A percentile compares a stretch with the other conserved stretches of the same genome.
Evolutionary conservation across 2,329 filamentous ascomycete species (phyloP).

Genomic region (Talaromyces sp.): DNA sequence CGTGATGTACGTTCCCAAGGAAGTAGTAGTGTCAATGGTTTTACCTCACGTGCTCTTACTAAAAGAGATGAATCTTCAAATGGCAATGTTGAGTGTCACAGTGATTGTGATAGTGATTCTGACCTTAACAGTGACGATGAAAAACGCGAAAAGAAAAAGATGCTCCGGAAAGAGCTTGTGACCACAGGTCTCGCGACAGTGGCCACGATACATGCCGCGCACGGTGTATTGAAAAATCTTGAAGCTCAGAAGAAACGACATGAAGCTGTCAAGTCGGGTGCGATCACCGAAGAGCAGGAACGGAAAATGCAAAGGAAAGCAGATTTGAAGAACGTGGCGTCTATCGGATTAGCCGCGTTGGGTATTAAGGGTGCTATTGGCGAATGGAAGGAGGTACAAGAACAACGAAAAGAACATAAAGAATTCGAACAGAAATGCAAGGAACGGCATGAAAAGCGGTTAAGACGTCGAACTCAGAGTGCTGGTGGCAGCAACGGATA

Average conservation of each 20-base stretch:
- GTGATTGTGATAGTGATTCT: constrained; percentile 39
- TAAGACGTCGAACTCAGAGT: constrained; percentile 24
- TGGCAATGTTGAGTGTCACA: constrained; percentile 11
- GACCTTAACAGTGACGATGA: constrained; percentile 57
- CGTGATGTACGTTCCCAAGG: constrained; percentile 41
- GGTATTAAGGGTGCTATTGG: constrained; percentile 62
- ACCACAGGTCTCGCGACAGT: constrained; percentile 63
- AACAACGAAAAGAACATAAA: constrained; percentile 51
- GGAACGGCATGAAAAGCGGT: constrained; percentile 42
- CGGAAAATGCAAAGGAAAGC: constrained; percentile 59
- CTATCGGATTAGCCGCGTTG: constrained; percentile 60
- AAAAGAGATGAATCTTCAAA: constrained; percentile 2
- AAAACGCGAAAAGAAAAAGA: constrained; percentile 58
- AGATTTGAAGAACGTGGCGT: constrained; percentile 60
- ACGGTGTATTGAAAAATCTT: constrained; percentile 59
- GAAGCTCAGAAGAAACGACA: constrained; percentile 58
- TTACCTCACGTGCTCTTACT: constrained; percentile 20
- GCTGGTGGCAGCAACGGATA: constrained; percentile 1
- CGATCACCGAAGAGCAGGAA: constrained; percentile 59
- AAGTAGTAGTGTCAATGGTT: constrained; percentile 19
- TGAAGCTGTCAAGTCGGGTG: constrained; percentile 56
- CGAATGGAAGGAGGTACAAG: constrained; percentile 64
- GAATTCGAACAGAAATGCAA: constrained; percentile 50
- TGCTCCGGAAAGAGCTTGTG: constrained; percentile 61
- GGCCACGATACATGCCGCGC: constrained; percentile 64